A percentile compares a stretch with the other conserved stretches of the same genome.
These are phyloP conservation scores for Erigeron canadensis DNA, from an alignment of 129 eudicot species.

Conservation along the genomic window DNA sequence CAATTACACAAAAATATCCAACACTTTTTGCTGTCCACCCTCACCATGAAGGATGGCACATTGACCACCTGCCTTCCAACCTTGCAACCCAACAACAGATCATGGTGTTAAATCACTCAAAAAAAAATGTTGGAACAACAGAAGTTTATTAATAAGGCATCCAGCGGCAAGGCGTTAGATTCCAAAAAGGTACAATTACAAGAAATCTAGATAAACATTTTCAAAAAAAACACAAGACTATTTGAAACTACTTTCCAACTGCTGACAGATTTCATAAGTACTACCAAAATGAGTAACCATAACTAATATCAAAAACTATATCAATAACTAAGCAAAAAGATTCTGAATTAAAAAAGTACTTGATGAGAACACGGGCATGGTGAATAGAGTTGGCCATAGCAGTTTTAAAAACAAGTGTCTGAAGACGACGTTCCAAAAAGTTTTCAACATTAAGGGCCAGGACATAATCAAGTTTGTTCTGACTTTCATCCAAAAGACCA, in stretches of 20 bases:
- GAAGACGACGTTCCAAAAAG: conserved; percentile 73
- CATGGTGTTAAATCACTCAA: no score
- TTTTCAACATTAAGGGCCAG: conserved; percentile 73
- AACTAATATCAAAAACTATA: no score
- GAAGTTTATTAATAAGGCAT: no score
- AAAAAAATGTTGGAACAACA: no score
- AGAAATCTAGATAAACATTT: no score
- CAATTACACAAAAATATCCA: no score
- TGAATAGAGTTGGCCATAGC: conserved; percentile 30
- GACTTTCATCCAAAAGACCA: conserved; percentile 64
- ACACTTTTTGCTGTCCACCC: conserved; percentile 64
- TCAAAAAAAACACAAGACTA: not conserved
- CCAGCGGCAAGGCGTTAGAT: no score
- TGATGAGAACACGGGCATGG: conserved; percentile 77
- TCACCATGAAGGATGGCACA: conserved; percentile 72
- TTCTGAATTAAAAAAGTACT: no score
- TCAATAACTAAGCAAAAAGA: no score
- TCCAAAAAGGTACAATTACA: no score
- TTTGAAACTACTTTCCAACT: not conserved
- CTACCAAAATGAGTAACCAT: not conserved
- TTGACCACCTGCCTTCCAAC: conserved; percentile 83
- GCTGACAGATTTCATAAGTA: no score
- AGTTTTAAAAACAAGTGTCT: not conserved
- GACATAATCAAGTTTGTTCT: conserved; percentile 81
- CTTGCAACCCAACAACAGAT: conserved; percentile 19